These are phyloP conservation scores for Stagonosporopsis rhizophila DNA, from an alignment of 2,329 filamentous ascomycete genomes.

Conservation along the genomic window DNA sequence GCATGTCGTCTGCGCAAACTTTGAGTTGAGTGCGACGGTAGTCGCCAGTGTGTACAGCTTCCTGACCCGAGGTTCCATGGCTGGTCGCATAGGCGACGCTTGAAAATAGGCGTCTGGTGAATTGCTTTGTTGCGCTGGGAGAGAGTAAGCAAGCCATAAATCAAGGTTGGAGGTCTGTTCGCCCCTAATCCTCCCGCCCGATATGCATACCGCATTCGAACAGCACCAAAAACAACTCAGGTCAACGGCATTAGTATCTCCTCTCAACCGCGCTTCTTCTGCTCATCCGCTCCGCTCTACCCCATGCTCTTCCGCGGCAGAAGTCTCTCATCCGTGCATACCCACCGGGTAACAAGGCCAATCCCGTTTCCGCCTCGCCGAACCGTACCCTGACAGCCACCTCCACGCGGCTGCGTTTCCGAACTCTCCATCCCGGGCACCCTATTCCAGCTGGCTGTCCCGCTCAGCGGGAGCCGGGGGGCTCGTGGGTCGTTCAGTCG, in stretches of 20 bases:
- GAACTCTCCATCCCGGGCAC: neutral
- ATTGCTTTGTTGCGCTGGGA: no score
- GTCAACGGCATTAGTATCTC: neutral
- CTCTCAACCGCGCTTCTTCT: no score
- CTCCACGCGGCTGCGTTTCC: neutral
- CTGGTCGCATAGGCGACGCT: neutral
- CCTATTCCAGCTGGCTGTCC: neutral
- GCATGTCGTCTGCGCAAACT: neutral
- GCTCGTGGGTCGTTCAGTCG: conserved; percentile 1
- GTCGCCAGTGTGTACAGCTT: neutral
- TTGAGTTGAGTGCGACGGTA: neutral
- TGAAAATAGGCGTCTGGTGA: neutral
- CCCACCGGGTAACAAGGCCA: neutral
- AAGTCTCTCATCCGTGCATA: neutral
- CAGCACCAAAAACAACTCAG: neutral
- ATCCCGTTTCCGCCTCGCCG: neutral
- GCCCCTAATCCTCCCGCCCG: neutral
- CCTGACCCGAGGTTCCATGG: no score
- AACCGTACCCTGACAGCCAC: neutral
- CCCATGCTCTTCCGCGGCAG: neutral
- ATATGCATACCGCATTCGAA: neutral
- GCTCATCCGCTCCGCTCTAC: conserved; percentile 2
- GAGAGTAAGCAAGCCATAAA: neutral
- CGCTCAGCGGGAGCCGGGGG: neutral
- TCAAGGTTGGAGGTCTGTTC: neutral